A percentile compares a stretch with the other conserved stretches of the same genome.
Conservation (phyloP, 192 early-diverging fungal genomes). For the Geosiphon pyriformis region DNA sequence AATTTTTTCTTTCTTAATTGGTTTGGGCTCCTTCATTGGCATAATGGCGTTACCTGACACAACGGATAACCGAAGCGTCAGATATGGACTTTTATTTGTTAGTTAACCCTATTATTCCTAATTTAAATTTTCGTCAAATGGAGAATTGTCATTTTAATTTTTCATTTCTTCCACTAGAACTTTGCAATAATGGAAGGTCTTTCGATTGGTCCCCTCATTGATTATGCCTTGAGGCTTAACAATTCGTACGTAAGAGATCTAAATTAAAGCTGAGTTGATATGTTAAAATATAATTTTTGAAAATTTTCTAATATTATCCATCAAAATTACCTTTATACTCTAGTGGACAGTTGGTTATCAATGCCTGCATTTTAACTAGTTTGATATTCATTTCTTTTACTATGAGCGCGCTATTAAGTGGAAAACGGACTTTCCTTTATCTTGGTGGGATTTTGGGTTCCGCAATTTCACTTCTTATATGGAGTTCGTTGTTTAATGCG, state of each 20-base stretch:
- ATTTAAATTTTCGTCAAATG: neutral
- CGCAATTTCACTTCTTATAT: constrained; percentile 20
- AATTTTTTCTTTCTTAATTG: constrained; percentile 10
- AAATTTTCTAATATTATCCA: too few relatives aligned
- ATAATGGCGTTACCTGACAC: neutral
- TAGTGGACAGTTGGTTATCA: constrained; percentile 27
- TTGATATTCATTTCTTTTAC: constrained; percentile 40
- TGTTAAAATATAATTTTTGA: too few relatives aligned
- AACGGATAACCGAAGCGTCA: neutral
- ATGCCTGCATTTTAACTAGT: constrained; percentile 12
- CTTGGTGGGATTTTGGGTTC: constrained; percentile 39
- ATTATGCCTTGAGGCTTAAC: neutral
- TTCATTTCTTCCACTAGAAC: neutral
- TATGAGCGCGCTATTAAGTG: constrained; percentile 29
- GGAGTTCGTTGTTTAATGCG: constrained; percentile 32
- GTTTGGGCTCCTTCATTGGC: constrained; percentile 2
- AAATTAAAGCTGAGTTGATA: too few relatives aligned
- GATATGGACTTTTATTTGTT: constrained; percentile 21
- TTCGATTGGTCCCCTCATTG: constrained; percentile 24
- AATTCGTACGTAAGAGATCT: constrained; percentile 1
- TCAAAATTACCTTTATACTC: too few relatives aligned
- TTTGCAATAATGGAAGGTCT: constrained; percentile 29
- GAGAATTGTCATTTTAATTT: neutral
- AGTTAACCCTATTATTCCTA: constrained; percentile 2
- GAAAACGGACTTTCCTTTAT: constrained; percentile 16